These are phyloP conservation scores for Ilex asprella DNA, from an alignment of 257 asterid species.

Conservation along the genomic window DNA sequence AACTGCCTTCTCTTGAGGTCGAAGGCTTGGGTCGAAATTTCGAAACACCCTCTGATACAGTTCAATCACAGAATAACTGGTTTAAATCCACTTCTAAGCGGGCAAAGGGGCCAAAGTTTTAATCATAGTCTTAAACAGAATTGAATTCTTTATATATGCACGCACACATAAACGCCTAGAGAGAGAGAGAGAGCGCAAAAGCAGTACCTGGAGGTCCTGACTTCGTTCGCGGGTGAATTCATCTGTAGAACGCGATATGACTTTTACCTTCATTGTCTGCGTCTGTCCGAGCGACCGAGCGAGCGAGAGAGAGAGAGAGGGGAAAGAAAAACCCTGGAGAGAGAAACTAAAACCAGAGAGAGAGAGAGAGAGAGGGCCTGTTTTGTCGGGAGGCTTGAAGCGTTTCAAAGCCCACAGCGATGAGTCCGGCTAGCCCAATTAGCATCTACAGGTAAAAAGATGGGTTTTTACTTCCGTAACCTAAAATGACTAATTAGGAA, in stretches of 20 bases:
- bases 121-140: not conserved
- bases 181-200: not conserved
- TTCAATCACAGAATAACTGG: not conserved
- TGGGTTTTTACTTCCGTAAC: too few species aligned
- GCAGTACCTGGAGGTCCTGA: constrained; percentile 82
- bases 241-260: constrained; percentile 73
- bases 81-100: not conserved
- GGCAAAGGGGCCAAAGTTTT: too few species aligned
- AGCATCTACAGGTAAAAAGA: too few species aligned
- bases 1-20: constrained; percentile 76
- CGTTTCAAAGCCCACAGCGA: too few species aligned
- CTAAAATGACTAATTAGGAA: too few species aligned
- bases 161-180: not conserved
- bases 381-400: too few species aligned
- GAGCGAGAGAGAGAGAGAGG: too few species aligned
- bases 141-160: not conserved
- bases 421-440: too few species aligned
- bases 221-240: constrained; percentile 96
- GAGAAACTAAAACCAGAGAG: too few species aligned
- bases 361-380: too few species aligned
- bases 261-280: constrained; percentile 61
- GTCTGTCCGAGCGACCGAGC: too few species aligned
- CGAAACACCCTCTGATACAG: constrained; percentile 67
- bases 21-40: constrained; percentile 74
- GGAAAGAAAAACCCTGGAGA: too few species aligned